phyloP scores from a whole-genome alignment of 2,329 filamentous ascomycete genomes.

The Incumbomyces delicatus region DNA sequence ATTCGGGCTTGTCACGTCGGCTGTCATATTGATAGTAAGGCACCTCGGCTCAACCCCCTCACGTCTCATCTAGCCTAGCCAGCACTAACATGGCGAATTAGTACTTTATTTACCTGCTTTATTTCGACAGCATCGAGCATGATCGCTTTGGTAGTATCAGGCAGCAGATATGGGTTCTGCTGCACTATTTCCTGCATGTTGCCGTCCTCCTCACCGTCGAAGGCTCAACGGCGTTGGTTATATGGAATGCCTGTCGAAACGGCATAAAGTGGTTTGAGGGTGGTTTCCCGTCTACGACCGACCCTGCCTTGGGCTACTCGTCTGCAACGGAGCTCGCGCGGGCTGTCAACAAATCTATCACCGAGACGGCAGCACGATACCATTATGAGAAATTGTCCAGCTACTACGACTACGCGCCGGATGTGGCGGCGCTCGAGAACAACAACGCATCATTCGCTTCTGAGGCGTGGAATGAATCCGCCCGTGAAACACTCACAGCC shows the following conservation, averaged over 20 bases:
- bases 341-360: background rate
- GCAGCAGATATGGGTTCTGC: slow-evolving; percentile 43
- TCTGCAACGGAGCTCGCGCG: background rate
- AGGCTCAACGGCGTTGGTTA: slow-evolving; percentile 26
- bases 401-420: background rate
- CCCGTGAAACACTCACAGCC: background rate
- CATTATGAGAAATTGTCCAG: background rate
- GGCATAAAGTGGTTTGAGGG: background rate
- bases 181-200: slow-evolving; percentile 55
- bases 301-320: background rate
- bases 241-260: slow-evolving; percentile 6
- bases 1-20: slow-evolving; percentile 29
- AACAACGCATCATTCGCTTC: slow-evolving; percentile 1
- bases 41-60: too few species aligned
- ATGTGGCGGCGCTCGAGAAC: background rate
- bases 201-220: slow-evolving; percentile 55
- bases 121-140: slow-evolving; percentile 47
- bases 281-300: background rate
- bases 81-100: too few species aligned
- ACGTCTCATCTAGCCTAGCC: too few species aligned
- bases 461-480: background rate
- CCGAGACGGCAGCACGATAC: background rate
- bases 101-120: slow-evolving; percentile 53
- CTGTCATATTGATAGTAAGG: slow-evolving; percentile 9
- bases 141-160: slow-evolving; percentile 43